Evolutionary conservation across 495 filamentous ascomycete genomes (phyloP), one percentile per base, ranked within the genome.

Genomic region (Penicillium bialowiezense): DNA sequence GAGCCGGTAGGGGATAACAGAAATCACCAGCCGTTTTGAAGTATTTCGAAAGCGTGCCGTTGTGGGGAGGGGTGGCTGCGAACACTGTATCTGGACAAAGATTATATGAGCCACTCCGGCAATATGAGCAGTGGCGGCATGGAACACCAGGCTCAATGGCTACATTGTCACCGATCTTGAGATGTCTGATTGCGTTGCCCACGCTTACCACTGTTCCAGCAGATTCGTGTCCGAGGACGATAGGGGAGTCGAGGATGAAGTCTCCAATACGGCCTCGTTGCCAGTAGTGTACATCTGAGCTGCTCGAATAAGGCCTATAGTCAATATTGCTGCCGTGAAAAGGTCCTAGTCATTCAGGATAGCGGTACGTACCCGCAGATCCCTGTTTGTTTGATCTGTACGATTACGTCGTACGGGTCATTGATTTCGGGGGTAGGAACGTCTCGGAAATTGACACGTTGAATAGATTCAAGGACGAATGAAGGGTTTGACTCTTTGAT

Each of bases 61-160:
- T 80, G 67, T 84, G 80, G 1, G 90, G 91, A 3, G 91, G 91
- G 0, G 88, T 91, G 3, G 91, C 90, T 42, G 90, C 89, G 61
- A 96, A 95, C 17, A 69, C 67, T 80, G 91, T 95, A 53, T 88
- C 84, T 1, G 51, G 59, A 29, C 74, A 77, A 15, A 76, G 59
- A 52, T 76, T 69, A 51, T 78, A 76, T 3, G 50, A 58, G 24
- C 73, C 72, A 1, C 49, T 54, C 7, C 64, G 68, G 56, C 73
- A 76, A 54, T 69, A 66, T 10, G 66, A 55, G 48, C 74, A 78
- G 41, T 68, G 70, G 43, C 70, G 42, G 71, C 89, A 95, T 0
- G 89, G 87, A 37, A 86, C 82, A 43, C 89, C 89, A 7, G 89
- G 89, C 66, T 95, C 89, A 50, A 95, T 77, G 21, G 87, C 88